These are phyloP conservation scores for Nicotiana obtusifolia DNA, from an alignment of 257 asterid genomes.

Conservation along the genomic window DNA sequence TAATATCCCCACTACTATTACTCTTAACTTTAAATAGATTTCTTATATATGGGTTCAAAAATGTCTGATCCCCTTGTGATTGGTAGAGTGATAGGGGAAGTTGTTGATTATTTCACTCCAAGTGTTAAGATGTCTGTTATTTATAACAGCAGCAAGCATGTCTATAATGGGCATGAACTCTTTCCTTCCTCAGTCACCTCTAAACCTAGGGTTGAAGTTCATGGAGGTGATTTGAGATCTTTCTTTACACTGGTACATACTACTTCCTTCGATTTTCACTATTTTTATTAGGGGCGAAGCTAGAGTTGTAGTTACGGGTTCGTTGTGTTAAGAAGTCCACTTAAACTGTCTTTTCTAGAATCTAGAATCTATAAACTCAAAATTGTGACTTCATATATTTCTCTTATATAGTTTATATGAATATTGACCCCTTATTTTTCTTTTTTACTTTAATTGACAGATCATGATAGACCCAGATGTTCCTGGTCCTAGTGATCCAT, in stretches of 20 bases:
- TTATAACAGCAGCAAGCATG: constrained; percentile 57
- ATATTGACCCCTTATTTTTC: not conserved
- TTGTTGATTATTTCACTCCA: constrained; percentile 48
- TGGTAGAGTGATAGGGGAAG: constrained; percentile 82
- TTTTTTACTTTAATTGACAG: constrained; percentile 13
- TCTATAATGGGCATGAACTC: constrained; percentile 77
- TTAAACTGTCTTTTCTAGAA: too few relatives aligned
- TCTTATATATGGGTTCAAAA: constrained; percentile 14
- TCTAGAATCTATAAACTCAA: too few relatives aligned
- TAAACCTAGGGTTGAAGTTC: constrained; percentile 72
- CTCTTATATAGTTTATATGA: not conserved
- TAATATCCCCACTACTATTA: not conserved
- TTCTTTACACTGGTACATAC: constrained; percentile 66
- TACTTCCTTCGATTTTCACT: not conserved
- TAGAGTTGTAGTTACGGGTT: too few relatives aligned
- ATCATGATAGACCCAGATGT: constrained; percentile 45
- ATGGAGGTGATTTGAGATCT: constrained; percentile 73
- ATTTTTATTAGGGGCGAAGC: too few relatives aligned
- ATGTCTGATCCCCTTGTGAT: constrained; percentile 53
- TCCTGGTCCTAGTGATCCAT: constrained; percentile 49
- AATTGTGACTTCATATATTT: not conserved
- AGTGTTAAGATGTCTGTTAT: constrained; percentile 54
- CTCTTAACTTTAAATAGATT: not conserved
- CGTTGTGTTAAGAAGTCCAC: too few relatives aligned
- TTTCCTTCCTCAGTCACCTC: constrained; percentile 54